Conservation (phyloP, 257 asterid genomes). For the Nicotiana obtusifolia region DNA sequence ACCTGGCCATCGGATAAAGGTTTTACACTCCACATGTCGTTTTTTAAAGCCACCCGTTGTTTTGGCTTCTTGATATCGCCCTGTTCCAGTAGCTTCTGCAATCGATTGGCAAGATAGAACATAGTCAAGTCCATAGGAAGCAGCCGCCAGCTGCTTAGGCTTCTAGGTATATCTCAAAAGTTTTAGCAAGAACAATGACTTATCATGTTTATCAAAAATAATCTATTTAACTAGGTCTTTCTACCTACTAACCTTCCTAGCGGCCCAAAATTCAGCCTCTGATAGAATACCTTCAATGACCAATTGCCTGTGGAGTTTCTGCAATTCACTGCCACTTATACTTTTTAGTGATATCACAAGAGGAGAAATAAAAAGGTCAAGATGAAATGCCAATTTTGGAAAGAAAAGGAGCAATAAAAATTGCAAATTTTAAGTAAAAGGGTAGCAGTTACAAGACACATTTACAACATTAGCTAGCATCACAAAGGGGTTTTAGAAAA, state of each 20-base stretch:
- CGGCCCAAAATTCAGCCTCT: conserved; percentile 97
- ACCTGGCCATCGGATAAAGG: conserved; percentile 98
- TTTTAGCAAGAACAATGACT: not conserved
- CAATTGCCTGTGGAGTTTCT: conserved; percentile 82
- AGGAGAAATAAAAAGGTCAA: conserved; percentile 11
- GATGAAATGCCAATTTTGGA: conserved; percentile 13
- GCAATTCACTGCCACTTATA: conserved; percentile 78
- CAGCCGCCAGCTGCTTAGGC: conserved; percentile 5
- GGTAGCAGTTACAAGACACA: not conserved
- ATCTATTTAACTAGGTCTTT: not conserved
- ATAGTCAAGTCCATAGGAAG: not conserved
- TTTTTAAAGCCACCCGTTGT: conserved; percentile 77
- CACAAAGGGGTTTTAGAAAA: not conserved
- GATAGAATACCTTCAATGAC: conserved; percentile 73
- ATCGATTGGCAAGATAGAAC: conserved; percentile 25
- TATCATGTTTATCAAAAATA: not conserved
- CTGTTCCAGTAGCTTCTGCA: conserved; percentile 91
- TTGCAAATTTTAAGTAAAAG: not conserved
- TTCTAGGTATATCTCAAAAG: not conserved
- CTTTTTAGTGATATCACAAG: conserved; percentile 33
- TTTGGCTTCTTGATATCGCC: conserved; percentile 56
- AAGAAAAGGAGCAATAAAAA: conserved; percentile 6
- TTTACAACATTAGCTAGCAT: not conserved
- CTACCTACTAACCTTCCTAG: conserved; percentile 74
- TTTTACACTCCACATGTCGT: conserved; percentile 85